Evolutionary conservation across 2,329 filamentous ascomycete genomes (phyloP).

Genomic region (Leptographium galeiforme): DNA sequence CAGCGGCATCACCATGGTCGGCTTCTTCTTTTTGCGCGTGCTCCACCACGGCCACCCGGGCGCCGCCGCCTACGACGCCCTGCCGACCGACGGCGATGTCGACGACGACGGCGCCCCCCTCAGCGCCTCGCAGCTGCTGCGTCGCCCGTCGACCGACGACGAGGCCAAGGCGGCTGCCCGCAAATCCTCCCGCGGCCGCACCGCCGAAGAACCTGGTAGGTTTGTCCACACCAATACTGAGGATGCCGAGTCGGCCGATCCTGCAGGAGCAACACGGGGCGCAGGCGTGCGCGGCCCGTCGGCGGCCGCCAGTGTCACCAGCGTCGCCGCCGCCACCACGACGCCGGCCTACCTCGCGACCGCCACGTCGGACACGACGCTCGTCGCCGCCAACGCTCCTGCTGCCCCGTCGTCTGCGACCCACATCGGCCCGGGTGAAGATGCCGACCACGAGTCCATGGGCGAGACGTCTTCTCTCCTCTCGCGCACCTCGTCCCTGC

Average conservation of each 20-base stretch:
- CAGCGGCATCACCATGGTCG: conserved; percentile 56
- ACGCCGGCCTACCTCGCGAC: background rate
- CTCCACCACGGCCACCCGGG: conserved; percentile 39
- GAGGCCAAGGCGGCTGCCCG: conserved; percentile 20
- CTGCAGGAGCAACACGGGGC: background rate
- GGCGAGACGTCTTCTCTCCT: conserved; percentile 76
- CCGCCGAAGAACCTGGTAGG: conserved; percentile 53
- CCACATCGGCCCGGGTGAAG: conserved; percentile 6
- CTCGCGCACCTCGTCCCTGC: conserved; percentile 40
- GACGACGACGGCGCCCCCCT: conserved; percentile 14
- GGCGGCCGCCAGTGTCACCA: background rate
- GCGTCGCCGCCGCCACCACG: too few relatives aligned
- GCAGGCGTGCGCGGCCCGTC: background rate
- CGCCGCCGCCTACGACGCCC: conserved; percentile 34
- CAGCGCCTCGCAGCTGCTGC: conserved; percentile 24
- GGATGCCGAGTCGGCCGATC: background rate
- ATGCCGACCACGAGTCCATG: conserved; percentile 23
- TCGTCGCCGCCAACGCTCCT: background rate
- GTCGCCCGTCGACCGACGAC: conserved; percentile 25
- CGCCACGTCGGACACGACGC: background rate
- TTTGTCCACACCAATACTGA: conserved; percentile 19
- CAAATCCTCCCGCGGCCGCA: conserved; percentile 21
- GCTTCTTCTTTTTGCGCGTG: conserved; percentile 76
- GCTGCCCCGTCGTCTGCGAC: conserved; percentile 1
- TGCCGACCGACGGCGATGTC: conserved; percentile 24